Conservation (phyloP, 345 rosid species). For the Eucalyptus pauciflora region DNA sequence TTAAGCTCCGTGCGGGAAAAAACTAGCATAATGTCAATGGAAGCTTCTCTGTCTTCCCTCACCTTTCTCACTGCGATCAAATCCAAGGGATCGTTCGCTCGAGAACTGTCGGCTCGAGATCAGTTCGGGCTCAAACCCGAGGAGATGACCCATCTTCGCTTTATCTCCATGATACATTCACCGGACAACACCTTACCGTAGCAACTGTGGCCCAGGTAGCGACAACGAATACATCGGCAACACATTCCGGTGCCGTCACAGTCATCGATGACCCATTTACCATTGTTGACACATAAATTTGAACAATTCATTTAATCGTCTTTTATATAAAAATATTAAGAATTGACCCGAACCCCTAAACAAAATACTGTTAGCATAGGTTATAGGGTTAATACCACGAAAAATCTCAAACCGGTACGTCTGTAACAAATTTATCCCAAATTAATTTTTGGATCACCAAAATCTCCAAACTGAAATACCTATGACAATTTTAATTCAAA, state of each 20-base stretch:
- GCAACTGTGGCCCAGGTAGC: neutral
- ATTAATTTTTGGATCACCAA: no score
- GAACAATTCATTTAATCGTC: fast-evolving
- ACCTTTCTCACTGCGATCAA: neutral
- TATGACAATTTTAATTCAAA: no score
- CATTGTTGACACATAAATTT: neutral
- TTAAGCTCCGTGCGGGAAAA: neutral
- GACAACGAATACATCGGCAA: neutral
- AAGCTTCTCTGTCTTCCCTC: neutral
- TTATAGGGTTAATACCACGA: neutral
- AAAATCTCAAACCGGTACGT: no score
- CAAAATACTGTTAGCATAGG: neutral
- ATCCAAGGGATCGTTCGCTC: neutral
- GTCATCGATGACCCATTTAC: neutral
- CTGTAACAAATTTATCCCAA: no score
- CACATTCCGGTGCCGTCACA: fast-evolving
- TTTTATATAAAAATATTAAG: no score
- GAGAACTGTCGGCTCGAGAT: neutral
- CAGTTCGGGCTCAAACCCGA: neutral
- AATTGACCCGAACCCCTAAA: neutral
- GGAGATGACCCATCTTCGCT: conserved; percentile 25
- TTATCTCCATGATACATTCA: conserved; percentile 12
- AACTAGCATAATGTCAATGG: neutral
- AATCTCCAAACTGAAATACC: no score
- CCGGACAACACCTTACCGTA: conserved; percentile 6